Evolutionary conservation across 2,329 filamentous ascomycete genomes (phyloP).

Genomic region (Alternaria brassicae): DNA sequence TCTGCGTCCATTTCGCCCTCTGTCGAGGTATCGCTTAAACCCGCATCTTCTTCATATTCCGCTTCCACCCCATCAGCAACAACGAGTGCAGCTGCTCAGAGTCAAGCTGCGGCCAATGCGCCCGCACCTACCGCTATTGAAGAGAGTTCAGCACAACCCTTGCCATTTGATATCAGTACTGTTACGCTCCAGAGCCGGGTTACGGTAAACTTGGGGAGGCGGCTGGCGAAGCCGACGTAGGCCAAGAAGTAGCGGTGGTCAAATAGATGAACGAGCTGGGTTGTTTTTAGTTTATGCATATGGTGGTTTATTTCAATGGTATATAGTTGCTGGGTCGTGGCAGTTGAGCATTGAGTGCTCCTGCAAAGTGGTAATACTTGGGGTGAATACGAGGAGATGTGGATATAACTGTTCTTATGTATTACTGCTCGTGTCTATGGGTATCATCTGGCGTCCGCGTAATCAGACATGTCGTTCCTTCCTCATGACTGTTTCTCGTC

Average conservation of each 20-base stretch:
- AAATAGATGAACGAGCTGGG: no score
- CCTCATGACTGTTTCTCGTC: background rate
- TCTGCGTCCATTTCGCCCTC: background rate
- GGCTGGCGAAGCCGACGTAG: constrained; percentile 32
- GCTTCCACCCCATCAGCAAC: constrained; percentile 9
- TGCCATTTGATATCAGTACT: constrained; percentile 48
- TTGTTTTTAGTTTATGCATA: no score
- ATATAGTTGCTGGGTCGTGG: constrained; percentile 9
- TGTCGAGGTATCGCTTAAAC: background rate
- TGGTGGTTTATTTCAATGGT: background rate
- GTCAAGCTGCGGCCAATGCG: constrained; percentile 29
- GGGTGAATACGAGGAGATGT: background rate
- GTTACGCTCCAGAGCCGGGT: constrained; percentile 45
- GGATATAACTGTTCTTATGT: background rate
- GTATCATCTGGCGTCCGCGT: constrained; percentile 4
- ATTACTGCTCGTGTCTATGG: constrained; percentile 10
- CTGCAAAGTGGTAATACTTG: constrained; percentile 3
- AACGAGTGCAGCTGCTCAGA: constrained; percentile 27
- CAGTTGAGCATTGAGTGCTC: constrained; percentile 24
- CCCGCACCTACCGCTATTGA: constrained; percentile 20
- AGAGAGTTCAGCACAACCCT: constrained; percentile 13
- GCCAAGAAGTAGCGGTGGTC: constrained; percentile 18
- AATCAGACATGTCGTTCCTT: background rate
- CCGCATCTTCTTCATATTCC: background rate
- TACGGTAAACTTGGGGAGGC: constrained; percentile 43